These are phyloP conservation scores for Tricholoma hemisulphureum DNA, from an alignment of 768 basidiomycete genomes.

Conservation along the genomic window DNA sequence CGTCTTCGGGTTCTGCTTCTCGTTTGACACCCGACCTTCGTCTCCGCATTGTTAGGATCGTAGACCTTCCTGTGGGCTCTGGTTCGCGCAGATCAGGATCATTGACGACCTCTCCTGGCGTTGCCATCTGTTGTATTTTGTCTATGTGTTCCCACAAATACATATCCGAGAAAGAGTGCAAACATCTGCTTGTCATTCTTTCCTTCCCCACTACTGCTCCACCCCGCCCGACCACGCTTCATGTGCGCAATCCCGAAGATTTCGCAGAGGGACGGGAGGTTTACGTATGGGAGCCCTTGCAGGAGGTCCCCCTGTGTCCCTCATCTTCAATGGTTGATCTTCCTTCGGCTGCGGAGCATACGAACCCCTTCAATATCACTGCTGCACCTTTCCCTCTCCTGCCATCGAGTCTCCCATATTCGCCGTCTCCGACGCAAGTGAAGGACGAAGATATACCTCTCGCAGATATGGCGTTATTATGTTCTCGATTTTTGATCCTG, in stretches of 20 bases:
- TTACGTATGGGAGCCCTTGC: conserved; percentile 53
- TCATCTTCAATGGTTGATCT: conserved; percentile 3
- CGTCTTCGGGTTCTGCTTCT: conserved; percentile 21
- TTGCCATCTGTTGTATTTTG: conserved; percentile 44
- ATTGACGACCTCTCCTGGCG: conserved; percentile 28
- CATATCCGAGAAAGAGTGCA: conserved; percentile 8
- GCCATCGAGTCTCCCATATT: conserved; percentile 25
- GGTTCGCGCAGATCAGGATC: conserved; percentile 24
- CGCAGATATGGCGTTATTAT: conserved; percentile 25
- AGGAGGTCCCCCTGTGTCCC: conserved; percentile 31
- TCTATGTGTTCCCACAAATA: conserved; percentile 13
- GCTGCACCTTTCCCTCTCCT: conserved; percentile 14
- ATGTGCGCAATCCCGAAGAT: conserved; percentile 33
- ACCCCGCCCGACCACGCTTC: conserved; percentile 16
- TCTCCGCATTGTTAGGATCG: conserved; percentile 42
- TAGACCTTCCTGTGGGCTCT: conserved; percentile 32
- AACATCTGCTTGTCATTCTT: conserved; percentile 35
- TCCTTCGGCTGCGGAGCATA: neutral
- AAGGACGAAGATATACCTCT: conserved; percentile 19
- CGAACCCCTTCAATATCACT: neutral
- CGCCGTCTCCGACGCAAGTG: conserved; percentile 16
- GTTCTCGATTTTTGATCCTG: conserved; percentile 30
- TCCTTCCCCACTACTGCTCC: conserved; percentile 30
- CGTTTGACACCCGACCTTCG: conserved; percentile 40
- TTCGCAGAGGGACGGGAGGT: conserved; percentile 42